Evolutionary conservation across 345 rosid genomes (phyloP).

Genomic region (Citrus cavaleriei): DNA sequence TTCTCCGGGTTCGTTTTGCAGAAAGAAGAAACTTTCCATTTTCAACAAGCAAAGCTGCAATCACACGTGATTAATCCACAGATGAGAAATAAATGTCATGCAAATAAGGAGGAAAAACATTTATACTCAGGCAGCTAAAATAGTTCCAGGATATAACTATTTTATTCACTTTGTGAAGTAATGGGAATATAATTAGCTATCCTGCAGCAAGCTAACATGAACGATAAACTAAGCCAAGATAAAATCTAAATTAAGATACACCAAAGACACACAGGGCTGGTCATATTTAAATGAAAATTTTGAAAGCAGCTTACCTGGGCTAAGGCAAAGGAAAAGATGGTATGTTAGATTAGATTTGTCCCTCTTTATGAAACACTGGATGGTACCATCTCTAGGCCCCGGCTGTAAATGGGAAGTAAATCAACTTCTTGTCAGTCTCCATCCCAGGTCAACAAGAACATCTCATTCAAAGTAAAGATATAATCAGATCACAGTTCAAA

Average conservation of each 20-base stretch:
- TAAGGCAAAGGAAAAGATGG: conserved; percentile 88
- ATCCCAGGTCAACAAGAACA: background rate
- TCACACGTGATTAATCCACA: background rate
- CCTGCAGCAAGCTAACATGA: background rate
- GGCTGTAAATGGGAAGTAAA: conserved; percentile 52
- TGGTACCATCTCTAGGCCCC: conserved; percentile 73
- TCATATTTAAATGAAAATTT: background rate
- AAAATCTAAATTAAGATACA: background rate
- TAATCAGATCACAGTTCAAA: background rate
- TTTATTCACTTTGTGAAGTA: background rate
- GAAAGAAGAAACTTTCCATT: conserved; percentile 95
- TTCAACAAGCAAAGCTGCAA: conserved; percentile 76
- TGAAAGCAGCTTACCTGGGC: conserved; percentile 54
- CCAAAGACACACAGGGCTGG: background rate
- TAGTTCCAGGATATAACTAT: background rate
- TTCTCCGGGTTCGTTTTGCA: conserved; percentile 83
- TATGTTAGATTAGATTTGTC: conserved; percentile 87
- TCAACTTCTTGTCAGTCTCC: conserved; percentile 7
- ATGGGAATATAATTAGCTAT: background rate
- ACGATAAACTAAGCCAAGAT: background rate
- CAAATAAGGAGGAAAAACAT: background rate
- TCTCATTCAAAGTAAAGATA: conserved; percentile 4
- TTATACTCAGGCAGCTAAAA: background rate
- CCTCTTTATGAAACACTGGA: conserved; percentile 92
- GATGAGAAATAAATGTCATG: background rate